phyloP scores from a whole-genome alignment of 1,284 basidiomycete species.

The Melampsora abietis-canadensis region DNA sequence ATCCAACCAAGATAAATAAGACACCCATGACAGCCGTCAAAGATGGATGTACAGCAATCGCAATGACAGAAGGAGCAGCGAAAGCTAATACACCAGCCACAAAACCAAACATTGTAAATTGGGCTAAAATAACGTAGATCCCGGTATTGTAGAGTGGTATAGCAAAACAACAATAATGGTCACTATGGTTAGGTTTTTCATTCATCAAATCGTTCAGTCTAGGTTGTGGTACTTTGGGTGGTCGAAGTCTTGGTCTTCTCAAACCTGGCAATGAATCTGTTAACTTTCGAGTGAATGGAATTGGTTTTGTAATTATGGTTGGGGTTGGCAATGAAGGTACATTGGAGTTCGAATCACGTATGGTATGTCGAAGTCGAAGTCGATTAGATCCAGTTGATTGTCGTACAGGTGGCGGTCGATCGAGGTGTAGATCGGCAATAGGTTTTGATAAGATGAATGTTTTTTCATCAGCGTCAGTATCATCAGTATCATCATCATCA shows the following conservation, averaged over 20 bases:
- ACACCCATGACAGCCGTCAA: conserved; percentile 27
- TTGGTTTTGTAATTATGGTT: neutral
- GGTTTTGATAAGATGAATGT: neutral
- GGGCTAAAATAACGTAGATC: conserved; percentile 34
- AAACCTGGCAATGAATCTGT: no score
- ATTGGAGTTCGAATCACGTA: neutral
- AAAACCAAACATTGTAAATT: conserved; percentile 40
- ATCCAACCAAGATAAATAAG: conserved; percentile 22
- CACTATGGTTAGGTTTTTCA: conserved; percentile 6
- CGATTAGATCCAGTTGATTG: neutral
- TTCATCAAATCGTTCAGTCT: conserved; percentile 2
- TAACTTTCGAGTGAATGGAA: neutral
- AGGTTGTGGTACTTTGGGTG: neutral
- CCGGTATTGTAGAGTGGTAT: conserved; percentile 41
- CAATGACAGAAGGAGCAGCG: conserved; percentile 31
- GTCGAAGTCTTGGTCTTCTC: neutral
- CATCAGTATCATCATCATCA: no score
- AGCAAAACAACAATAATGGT: conserved; percentile 44
- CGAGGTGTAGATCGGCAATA: neutral
- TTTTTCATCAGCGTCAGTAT: no score
- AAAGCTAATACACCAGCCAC: conserved; percentile 31
- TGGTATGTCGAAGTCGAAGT: neutral
- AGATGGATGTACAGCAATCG: conserved; percentile 13
- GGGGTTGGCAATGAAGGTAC: neutral
- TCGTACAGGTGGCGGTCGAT: neutral